phyloP scores from a whole-genome alignment of 306 rosid genomes.

The Cucumis hystrix region DNA sequence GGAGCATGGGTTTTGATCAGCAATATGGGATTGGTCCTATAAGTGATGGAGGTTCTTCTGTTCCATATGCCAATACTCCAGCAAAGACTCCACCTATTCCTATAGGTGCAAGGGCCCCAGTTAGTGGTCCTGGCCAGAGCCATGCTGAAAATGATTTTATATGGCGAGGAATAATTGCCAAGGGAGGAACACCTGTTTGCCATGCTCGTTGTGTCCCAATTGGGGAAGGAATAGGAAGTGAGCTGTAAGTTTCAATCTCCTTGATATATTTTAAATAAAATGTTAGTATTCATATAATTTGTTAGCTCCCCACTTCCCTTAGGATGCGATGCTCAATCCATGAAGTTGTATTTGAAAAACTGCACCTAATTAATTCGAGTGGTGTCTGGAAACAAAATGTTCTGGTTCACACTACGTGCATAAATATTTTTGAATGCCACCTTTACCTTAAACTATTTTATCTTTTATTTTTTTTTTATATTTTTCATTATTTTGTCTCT shows the following conservation, averaged over 20 bases:
- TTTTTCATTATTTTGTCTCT: not conserved
- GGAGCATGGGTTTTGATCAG: conserved; percentile 40
- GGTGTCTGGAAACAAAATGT: not conserved
- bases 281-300: not conserved
- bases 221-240: conserved; percentile 70
- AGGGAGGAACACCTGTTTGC: conserved; percentile 98
- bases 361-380: not conserved
- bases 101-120: conserved; percentile 28
- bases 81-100: conserved; percentile 51
- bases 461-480: not conserved
- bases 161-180: conserved; percentile 93
- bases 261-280: not conserved
- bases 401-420: not conserved
- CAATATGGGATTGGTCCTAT: conserved; percentile 35
- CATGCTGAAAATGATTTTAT: conserved; percentile 59
- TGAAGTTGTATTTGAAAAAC: not conserved
- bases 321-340: not conserved
- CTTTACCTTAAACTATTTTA: not conserved
- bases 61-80: conserved; percentile 32
- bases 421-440: not conserved
- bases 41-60: conserved; percentile 31
- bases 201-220: conserved; percentile 88
- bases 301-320: not conserved
- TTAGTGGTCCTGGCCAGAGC: conserved; percentile 35
- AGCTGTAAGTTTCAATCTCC: conserved; percentile 62